Percentiles rank a stretch among this genome's conserved stretches.
Evolutionary conservation across 2,329 filamentous ascomycete species (phyloP).

Genomic region (Amphichorda felina): DNA sequence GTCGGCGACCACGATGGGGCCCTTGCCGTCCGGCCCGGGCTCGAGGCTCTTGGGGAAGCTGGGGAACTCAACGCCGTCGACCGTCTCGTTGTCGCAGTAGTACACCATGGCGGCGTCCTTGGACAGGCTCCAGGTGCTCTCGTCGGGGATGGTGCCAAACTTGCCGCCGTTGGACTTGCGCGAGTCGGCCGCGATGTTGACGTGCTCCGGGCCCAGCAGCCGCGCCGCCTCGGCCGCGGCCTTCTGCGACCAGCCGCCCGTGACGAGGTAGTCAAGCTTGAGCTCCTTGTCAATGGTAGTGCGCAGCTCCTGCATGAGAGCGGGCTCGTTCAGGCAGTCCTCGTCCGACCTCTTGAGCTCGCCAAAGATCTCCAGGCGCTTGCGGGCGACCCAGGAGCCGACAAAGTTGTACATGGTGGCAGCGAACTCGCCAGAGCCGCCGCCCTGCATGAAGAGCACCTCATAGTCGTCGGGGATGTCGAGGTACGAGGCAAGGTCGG

Average conservation of each 20-base stretch:
- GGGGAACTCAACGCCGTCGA: constrained; percentile 87
- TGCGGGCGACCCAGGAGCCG: constrained; percentile 65
- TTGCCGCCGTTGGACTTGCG: constrained; percentile 60
- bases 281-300: constrained; percentile 57
- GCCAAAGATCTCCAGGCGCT: constrained; percentile 46
- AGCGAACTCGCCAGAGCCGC: constrained; percentile 77
- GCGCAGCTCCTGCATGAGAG: constrained; percentile 45
- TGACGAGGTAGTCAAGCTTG: constrained; percentile 81
- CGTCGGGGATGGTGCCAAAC: constrained; percentile 72
- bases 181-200: constrained; percentile 68
- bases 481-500: constrained; percentile 59
- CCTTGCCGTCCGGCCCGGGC: constrained; percentile 44
- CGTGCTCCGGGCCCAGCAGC: constrained; percentile 63
- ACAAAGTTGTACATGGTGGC: constrained; percentile 78
- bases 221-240: constrained; percentile 73
- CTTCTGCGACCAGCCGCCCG: constrained; percentile 81
- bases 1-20: constrained; percentile 74
- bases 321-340: constrained; percentile 32
- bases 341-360: constrained; percentile 39
- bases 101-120: constrained; percentile 65
- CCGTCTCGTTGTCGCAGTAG: constrained; percentile 72
- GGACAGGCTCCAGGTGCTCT: constrained; percentile 65
- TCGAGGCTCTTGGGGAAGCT: constrained; percentile 54
- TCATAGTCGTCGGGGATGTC: constrained; percentile 83
- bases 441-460: constrained; percentile 77